These are phyloP conservation scores for Histomonas meleagridis DNA, from an alignment of 208 protist species.

Conservation along the genomic window DNA sequence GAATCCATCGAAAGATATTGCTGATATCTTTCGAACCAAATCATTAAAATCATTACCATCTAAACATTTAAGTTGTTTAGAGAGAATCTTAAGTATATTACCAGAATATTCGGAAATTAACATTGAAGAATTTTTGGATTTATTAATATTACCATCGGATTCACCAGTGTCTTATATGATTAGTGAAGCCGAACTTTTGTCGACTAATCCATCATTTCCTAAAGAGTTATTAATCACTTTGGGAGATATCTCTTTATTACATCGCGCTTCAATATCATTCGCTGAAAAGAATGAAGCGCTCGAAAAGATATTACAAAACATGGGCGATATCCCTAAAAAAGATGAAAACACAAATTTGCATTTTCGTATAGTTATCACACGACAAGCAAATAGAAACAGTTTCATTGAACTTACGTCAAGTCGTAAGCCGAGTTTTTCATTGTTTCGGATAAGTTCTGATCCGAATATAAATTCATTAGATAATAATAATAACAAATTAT, in stretches of 20 bases:
- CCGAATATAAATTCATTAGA: no score
- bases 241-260: neutral
- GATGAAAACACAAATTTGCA: neutral
- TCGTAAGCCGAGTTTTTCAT: no score
- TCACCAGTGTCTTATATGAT: neutral
- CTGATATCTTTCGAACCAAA: neutral
- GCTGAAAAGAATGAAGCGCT: neutral
- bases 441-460: no score
- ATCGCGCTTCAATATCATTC: neutral
- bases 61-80: neutral
- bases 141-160: neutral
- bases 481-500: neutral
- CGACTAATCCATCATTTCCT: slow-evolving; percentile 2
- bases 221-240: neutral
- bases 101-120: neutral
- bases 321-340: neutral
- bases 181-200: neutral
- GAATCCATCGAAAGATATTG: slow-evolving; percentile 21
- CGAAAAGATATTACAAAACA: no score
- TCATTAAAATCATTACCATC: neutral
- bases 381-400: neutral
- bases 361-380: neutral
- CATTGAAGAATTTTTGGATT: neutral
- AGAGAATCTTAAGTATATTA: neutral
- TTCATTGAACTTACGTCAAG: no score